phyloP scores from a whole-genome alignment of 2,329 filamentous ascomycete species.

The Xylariaceae sp. region DNA sequence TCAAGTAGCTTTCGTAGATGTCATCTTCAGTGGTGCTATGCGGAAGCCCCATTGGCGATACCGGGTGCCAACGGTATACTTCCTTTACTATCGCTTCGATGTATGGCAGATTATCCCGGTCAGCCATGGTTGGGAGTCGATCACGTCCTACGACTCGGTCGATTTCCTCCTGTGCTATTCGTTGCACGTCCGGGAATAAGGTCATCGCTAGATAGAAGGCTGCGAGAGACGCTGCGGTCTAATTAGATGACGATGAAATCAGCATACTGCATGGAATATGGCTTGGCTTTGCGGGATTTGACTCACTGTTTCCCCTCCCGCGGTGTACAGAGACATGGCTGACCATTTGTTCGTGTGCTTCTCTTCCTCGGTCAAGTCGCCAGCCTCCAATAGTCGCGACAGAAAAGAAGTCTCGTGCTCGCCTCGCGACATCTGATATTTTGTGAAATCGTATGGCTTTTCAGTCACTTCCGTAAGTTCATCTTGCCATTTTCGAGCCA shows the following conservation, averaged over 20 bases:
- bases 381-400: neutral
- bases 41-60: conserved; percentile 26
- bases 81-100: conserved; percentile 28
- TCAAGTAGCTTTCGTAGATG: conserved; percentile 8
- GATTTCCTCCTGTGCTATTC: conserved; percentile 32
- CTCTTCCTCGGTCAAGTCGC: neutral
- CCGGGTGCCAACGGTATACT: conserved; percentile 25
- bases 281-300: too few relatives aligned
- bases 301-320: conserved; percentile 17
- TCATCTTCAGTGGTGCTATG: conserved; percentile 12
- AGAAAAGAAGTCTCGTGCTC: conserved; percentile 3
- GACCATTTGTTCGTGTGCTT: conserved; percentile 3
- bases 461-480: neutral
- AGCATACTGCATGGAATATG: too few relatives aligned
- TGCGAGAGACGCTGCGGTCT: too few relatives aligned
- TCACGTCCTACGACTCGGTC: conserved; percentile 30
- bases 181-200: conserved; percentile 42
- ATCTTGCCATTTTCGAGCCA: conserved; percentile 1
- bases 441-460: conserved; percentile 6
- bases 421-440: conserved; percentile 1
- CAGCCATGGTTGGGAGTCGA: conserved; percentile 24
- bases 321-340: conserved; percentile 1
- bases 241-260: too few relatives aligned
- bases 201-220: conserved; percentile 47
- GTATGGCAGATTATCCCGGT: conserved; percentile 27